Base-by-base conservation (phyloP, 306 rosid species). In the Trifolium pratense region DNA sequence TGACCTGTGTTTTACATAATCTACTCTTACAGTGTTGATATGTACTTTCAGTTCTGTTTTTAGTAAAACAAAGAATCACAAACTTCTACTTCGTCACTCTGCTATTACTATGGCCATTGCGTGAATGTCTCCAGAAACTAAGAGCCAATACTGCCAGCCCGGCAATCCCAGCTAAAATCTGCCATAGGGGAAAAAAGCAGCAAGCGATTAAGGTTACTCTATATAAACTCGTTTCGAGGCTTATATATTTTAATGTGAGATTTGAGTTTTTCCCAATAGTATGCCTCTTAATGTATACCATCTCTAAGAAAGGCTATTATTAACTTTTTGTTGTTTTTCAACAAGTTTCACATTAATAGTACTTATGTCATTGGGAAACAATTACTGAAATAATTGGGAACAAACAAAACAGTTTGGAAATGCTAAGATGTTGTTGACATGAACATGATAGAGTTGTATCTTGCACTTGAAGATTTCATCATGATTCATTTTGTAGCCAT, bases 141-240 rank as follows among this genome's bases (percentile, higher is more conserved):
- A 91, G 53, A 15, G 76, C 86, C 83, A 93, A 67, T 80, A 81
- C 87, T 2, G 87, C 80, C 68, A 93, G 45, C 36, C 91, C 83
- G 10, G 90, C 94, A 13, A 89, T 39, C 68, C 92, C 89, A 2
- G 75, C 96, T 78, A 91, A 76, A 70, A 91, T 80, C 97, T 93
- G 97, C 76, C 66, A 84, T n/a, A n/a, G n/a, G n/a, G n/a, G n/a
- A n/a, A n/a, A n/a, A n/a, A n/a, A n/a, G n/a, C n/a, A n/a, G n/a
- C n/a, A n/a, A n/a, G n/a, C n/a, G n/a, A n/a, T n/a, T n/a, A n/a
- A n/a, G n/a, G n/a, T n/a, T n/a, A n/a, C n/a, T n/a, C n/a, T n/a
- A n/a, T n/a, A n/a, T n/a, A n/a, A n/a, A n/a, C n/a, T n/a, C n/a
- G n/a, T n/a, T n/a, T n/a, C n/a, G n/a, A n/a, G n/a, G n/a, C n/a